These are phyloP conservation scores for Hortaea sp. DNA, from an alignment of 2,329 filamentous ascomycete genomes.

Conservation along the genomic window DNA sequence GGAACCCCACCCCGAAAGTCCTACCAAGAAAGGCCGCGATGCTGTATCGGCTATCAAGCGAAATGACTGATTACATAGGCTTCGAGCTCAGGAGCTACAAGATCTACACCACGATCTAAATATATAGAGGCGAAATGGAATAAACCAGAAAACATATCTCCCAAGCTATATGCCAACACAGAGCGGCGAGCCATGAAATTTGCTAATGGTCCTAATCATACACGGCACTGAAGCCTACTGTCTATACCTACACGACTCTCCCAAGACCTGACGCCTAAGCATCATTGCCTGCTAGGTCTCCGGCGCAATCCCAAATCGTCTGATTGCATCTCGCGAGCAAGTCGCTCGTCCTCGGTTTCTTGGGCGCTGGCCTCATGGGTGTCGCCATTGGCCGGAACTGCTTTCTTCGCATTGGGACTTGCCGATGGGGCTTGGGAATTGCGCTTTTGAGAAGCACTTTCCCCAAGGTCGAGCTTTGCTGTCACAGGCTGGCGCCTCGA, in stretches of 20 bases:
- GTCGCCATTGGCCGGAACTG: background rate
- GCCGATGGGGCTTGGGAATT: slow-evolving; percentile 11
- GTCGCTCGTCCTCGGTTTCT: slow-evolving; percentile 6
- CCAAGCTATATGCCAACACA: background rate
- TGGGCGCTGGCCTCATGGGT: background rate
- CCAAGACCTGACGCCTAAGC: background rate
- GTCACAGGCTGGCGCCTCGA: slow-evolving; percentile 11
- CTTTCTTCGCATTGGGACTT: slow-evolving; percentile 6
- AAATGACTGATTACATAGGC: too few species aligned
- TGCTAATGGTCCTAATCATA: too few species aligned
- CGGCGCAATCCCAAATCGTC: slow-evolving; percentile 11
- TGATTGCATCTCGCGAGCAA: slow-evolving; percentile 12
- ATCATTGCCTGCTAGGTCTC: background rate
- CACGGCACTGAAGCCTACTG: too few species aligned
- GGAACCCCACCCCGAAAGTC: too few species aligned
- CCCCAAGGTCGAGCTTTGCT: slow-evolving; percentile 5
- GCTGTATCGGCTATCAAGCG: too few species aligned
- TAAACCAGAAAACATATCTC: background rate
- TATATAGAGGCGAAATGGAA: too few species aligned
- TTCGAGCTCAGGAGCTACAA: too few species aligned
- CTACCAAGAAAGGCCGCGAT: too few species aligned
- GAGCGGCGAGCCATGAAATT: background rate
- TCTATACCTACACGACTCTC: too few species aligned
- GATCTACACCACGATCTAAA: too few species aligned
- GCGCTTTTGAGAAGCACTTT: slow-evolving; percentile 9